Evolutionary conservation across 768 basidiomycete species (phyloP).

Genomic region (Tremella mesenterica): DNA sequence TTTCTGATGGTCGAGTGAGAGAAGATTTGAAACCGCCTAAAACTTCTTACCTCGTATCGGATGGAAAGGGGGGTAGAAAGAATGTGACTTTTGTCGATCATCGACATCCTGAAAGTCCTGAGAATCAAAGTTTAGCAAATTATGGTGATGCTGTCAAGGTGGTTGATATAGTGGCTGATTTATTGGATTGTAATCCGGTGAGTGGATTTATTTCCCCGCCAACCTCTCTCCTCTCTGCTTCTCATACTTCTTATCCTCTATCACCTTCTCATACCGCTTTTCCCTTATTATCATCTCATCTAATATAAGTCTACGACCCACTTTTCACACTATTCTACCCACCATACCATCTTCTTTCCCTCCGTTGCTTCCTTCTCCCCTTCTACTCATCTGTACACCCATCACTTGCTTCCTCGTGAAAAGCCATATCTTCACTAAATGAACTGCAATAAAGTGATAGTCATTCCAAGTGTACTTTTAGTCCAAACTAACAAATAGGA

Average conservation of each 20-base stretch:
- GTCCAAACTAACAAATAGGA: constrained; percentile 41
- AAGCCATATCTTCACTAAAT: too few relatives aligned
- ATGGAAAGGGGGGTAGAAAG: too few relatives aligned
- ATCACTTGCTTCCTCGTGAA: too few relatives aligned
- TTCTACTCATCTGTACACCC: too few relatives aligned
- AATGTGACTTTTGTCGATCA: constrained; percentile 80
- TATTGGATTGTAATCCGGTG: constrained; percentile 66
- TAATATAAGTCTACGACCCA: too few relatives aligned
- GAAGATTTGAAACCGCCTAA: constrained; percentile 56
- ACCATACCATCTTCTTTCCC: too few relatives aligned
- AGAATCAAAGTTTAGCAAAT: constrained; percentile 69
- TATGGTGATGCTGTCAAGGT: constrained; percentile 68
- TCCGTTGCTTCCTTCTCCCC: too few relatives aligned
- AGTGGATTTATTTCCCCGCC: constrained; percentile 22
- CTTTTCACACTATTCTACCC: too few relatives aligned
- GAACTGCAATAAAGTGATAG: neutral
- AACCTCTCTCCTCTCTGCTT: neutral
- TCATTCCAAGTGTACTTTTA: neutral
- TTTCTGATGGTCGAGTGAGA: constrained; percentile 50
- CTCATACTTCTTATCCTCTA: neutral
- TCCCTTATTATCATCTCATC: too few relatives aligned
- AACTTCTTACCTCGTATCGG: constrained; percentile 49
- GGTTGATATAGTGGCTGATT: constrained; percentile 69
- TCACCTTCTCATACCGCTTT: too few relatives aligned
- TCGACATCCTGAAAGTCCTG: constrained; percentile 56